Percentiles rank a stretch among this genome's conserved stretches.
Conservation (phyloP, 1,284 basidiomycete genomes). For the Ustilago lituana region DNA sequence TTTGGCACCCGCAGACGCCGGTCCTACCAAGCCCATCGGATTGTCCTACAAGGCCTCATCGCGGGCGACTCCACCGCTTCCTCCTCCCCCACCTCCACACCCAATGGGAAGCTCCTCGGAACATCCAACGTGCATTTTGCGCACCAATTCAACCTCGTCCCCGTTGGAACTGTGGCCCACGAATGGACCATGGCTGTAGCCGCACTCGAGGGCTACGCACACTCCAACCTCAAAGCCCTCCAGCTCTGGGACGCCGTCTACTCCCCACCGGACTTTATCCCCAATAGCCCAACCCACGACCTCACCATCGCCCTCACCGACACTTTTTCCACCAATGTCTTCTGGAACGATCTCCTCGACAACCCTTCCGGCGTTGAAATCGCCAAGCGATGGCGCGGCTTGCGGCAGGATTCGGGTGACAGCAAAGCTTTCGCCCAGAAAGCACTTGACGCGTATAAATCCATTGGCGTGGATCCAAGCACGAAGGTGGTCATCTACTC, state of each 20-base stretch:
- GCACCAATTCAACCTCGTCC: conserved; percentile 48
- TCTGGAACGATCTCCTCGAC: conserved; percentile 61
- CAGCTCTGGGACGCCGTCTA: conserved; percentile 64
- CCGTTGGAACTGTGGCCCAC: conserved; percentile 65
- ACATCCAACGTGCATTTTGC: conserved; percentile 65
- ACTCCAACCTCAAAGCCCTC: conserved; percentile 54
- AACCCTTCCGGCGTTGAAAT: conserved; percentile 53
- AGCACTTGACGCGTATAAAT: conserved; percentile 51
- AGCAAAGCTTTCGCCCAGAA: conserved; percentile 52
- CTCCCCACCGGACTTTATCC: conserved; percentile 58
- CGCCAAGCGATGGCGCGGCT: conserved; percentile 58
- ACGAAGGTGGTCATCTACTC: conserved; percentile 64
- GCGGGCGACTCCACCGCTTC: conserved; percentile 70
- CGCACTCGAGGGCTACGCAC: conserved; percentile 57
- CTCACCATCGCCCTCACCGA: conserved; percentile 66
- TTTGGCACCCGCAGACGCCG: conserved; percentile 91
- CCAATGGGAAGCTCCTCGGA: conserved; percentile 74
- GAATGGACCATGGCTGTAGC: conserved; percentile 67
- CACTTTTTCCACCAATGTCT: conserved; percentile 63
- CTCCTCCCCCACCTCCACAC: neutral
- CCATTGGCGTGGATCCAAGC: conserved; percentile 55
- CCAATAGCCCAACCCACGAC: conserved; percentile 56
- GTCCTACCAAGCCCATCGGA: conserved; percentile 81
- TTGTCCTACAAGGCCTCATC: conserved; percentile 78
- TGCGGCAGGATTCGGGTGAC: conserved; percentile 65